phyloP scores from a whole-genome alignment of 495 filamentous ascomycete genomes.

The Hamigera avellanea region DNA sequence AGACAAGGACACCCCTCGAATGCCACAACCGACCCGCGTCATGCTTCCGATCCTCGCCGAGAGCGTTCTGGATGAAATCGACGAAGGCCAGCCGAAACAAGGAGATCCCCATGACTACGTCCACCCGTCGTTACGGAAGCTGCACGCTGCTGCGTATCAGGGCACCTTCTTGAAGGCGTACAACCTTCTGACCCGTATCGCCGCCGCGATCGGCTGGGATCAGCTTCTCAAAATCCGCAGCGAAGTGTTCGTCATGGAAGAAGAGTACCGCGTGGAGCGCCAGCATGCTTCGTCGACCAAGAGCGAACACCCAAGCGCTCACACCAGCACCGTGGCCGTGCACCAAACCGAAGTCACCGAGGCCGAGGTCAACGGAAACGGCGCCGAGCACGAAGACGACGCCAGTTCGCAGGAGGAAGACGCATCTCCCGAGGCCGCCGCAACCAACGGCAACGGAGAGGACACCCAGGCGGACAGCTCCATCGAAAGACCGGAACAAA shows the following conservation, averaged over 20 bases:
- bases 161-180: slow-evolving; percentile 95
- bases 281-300: slow-evolving; percentile 45
- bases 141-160: slow-evolving; percentile 79
- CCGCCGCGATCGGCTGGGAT: slow-evolving; percentile 94
- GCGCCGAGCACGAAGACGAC: too few relatives aligned
- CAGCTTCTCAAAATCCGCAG: slow-evolving; percentile 85
- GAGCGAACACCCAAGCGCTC: slow-evolving; percentile 42
- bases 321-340: slow-evolving; percentile 65
- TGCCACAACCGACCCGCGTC: slow-evolving; percentile 82
- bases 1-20: slow-evolving; percentile 88
- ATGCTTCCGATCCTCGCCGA: slow-evolving; percentile 79
- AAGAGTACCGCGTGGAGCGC: slow-evolving; percentile 89
- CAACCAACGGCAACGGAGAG: slow-evolving; percentile 46
- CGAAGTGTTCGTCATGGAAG: slow-evolving; percentile 98
- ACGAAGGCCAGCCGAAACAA: slow-evolving; percentile 72
- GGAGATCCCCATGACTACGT: slow-evolving; percentile 63
- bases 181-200: slow-evolving; percentile 85
- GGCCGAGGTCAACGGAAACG: background rate
- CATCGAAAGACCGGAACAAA: slow-evolving; percentile 73
- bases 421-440: slow-evolving; percentile 18
- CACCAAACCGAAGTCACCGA: slow-evolving; percentile 41
- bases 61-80: slow-evolving; percentile 90
- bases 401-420: background rate
- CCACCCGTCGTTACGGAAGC: slow-evolving; percentile 73
- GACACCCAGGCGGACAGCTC: slow-evolving; percentile 23